Conservation (phyloP, 1,139 yeast genomes). For the Spathaspora sp. region DNA sequence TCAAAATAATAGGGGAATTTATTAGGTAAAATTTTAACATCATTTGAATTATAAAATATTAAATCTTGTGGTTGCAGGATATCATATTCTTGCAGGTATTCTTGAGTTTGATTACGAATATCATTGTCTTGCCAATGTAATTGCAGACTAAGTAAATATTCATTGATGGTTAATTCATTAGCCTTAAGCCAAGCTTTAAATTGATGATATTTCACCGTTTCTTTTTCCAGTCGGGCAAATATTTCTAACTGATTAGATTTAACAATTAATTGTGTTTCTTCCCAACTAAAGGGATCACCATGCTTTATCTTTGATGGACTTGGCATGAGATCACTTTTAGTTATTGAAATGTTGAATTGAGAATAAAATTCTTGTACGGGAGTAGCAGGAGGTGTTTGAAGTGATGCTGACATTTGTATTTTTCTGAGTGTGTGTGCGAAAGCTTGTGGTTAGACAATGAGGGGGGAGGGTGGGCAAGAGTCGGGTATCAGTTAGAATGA, state of each 20-base stretch:
- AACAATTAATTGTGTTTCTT: conserved; percentile 31
- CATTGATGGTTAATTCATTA: conserved; percentile 30
- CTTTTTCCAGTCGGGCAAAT: conserved; percentile 39
- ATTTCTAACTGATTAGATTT: conserved; percentile 33
- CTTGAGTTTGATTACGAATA: conserved; percentile 23
- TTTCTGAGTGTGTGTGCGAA: neutral
- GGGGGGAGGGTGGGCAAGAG: neutral
- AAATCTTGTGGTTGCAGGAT: conserved; percentile 11
- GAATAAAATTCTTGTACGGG: conserved; percentile 11
- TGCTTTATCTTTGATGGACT: conserved; percentile 35
- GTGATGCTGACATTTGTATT: neutral
- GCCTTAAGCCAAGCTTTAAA: conserved; percentile 33
- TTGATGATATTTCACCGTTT: conserved; percentile 31
- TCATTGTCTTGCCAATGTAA: conserved; percentile 34
- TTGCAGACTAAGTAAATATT: conserved; percentile 36
- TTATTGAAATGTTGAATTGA: conserved; percentile 11
- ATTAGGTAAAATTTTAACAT: conserved; percentile 36
- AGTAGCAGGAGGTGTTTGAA: conserved; percentile 11
- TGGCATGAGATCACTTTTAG: conserved; percentile 41
- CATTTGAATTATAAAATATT: conserved; percentile 19
- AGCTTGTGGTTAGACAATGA: neutral
- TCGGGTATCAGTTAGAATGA: too few species aligned
- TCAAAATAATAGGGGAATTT: conserved; percentile 47
- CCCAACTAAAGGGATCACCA: conserved; percentile 34
- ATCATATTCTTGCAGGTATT: conserved; percentile 15